Evolutionary conservation across 75 land plant genomes (phyloP).

Genomic region (Sequoiadendron giganteum): DNA sequence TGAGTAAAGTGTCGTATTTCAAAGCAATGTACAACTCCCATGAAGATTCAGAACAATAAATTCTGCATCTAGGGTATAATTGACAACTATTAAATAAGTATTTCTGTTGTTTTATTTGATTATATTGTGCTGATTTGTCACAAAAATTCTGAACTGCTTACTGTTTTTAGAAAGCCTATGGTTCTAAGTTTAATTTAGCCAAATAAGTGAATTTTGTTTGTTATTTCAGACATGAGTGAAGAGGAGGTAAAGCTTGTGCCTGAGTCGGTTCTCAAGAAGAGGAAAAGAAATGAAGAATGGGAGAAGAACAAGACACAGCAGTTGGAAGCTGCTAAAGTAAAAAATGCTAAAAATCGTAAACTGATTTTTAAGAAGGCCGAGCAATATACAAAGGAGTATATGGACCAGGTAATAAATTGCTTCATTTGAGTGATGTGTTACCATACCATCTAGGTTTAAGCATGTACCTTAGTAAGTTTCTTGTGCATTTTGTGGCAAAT

Average conservation of each 20-base stretch:
- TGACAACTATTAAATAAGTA: not conserved
- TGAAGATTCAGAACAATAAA: not conserved
- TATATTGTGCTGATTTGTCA: not conserved
- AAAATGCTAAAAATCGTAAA: constrained; percentile 47
- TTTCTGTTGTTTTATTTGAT: not conserved
- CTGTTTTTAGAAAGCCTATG: not conserved
- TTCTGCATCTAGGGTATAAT: not conserved
- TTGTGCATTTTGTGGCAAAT: not conserved
- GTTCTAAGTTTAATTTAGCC: not conserved
- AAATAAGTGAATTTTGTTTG: not conserved
- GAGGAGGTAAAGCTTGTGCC: constrained; percentile 40
- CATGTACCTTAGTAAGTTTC: not conserved
- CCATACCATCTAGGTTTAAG: not conserved
- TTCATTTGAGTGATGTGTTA: not conserved
- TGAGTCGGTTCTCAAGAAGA: constrained; percentile 78
- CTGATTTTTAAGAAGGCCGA: constrained; percentile 61
- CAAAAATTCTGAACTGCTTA: not conserved
- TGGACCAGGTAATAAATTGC: constrained; percentile 43
- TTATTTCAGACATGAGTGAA: constrained; percentile 27
- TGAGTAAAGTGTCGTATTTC: not conserved
- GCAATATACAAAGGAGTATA: constrained; percentile 65
- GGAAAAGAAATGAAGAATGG: constrained; percentile 74
- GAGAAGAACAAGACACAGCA: constrained; percentile 34
- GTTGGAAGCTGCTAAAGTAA: constrained; percentile 33
- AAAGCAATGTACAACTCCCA: not conserved